These are phyloP conservation scores for Russula vinacea DNA, from an alignment of 768 basidiomycete genomes.

Conservation along the genomic window DNA sequence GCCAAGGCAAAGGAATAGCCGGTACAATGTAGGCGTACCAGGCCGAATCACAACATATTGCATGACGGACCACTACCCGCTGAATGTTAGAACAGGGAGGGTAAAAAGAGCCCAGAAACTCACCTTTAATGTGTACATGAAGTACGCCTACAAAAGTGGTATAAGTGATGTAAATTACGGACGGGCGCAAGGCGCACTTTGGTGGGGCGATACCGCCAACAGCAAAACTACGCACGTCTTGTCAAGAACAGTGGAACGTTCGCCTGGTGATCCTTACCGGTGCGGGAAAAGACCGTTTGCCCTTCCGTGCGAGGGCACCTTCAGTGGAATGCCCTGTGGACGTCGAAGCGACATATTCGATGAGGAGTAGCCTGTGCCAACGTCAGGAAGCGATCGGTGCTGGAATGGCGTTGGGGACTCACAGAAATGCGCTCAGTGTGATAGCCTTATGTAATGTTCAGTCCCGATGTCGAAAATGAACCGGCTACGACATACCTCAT, in stretches of 20 bases:
- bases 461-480: neutral
- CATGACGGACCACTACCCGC: slow-evolving; percentile 71
- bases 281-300: slow-evolving; percentile 68
- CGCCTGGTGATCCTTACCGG: slow-evolving; percentile 47
- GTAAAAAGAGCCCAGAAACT: slow-evolving; percentile 19
- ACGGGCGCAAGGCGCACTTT: slow-evolving; percentile 45
- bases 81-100: slow-evolving; percentile 11
- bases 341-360: slow-evolving; percentile 79
- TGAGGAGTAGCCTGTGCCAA: slow-evolving; percentile 60
- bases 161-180: slow-evolving; percentile 13
- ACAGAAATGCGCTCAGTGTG: slow-evolving; percentile 86
- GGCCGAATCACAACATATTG: slow-evolving; percentile 83
- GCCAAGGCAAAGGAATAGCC: neutral
- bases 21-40: slow-evolving; percentile 34
- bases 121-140: slow-evolving; percentile 86
- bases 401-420: slow-evolving; percentile 33
- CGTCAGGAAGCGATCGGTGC: neutral
- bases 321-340: slow-evolving; percentile 58
- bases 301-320: slow-evolving; percentile 71
- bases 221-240: slow-evolving; percentile 59
- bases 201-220: slow-evolving; percentile 76
- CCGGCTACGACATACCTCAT: slow-evolving; percentile 49
- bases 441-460: slow-evolving; percentile 50
- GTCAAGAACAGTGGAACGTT: neutral
- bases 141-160: slow-evolving; percentile 56